A percentile compares a stretch with the other conserved stretches of the same genome.
Evolutionary conservation across 129 eudicot genomes (phyloP).

Genomic region (Sambucus nigra): DNA sequence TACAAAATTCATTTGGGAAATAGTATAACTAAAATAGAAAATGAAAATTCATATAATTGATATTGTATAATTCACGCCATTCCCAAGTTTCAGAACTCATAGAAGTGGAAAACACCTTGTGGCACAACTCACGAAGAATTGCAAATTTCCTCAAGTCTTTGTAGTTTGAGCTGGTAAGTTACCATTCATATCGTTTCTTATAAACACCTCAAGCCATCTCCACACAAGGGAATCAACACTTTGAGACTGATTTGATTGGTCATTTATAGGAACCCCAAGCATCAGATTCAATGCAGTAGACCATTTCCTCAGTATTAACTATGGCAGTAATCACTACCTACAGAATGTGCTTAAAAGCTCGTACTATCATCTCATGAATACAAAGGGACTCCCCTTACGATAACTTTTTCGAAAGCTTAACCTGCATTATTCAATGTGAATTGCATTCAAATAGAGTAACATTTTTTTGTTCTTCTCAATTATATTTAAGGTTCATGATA

Average conservation of each 20-base stretch:
- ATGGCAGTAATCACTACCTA: conserved; percentile 90
- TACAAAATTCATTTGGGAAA: too few species aligned
- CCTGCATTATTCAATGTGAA: conserved; percentile 33
- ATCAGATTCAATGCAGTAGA: conserved; percentile 77
- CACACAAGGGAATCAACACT: conserved; percentile 59
- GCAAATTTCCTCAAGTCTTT: conserved; percentile 89
- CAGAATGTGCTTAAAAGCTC: conserved; percentile 94
- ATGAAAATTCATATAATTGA: conserved; percentile 5
- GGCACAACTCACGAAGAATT: conserved; percentile 92
- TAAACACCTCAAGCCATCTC: conserved; percentile 84
- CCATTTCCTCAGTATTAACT: conserved; percentile 53
- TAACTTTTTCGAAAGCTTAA: conserved; percentile 88
- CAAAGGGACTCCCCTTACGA: conserved; percentile 97
- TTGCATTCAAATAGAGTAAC: background rate
- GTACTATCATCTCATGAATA: conserved; percentile 94
- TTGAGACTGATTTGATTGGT: conserved; percentile 21
- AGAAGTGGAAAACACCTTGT: conserved; percentile 49
- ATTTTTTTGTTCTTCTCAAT: background rate
- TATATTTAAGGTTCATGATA: background rate
- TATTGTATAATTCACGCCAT: background rate
- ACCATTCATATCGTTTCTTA: conserved; percentile 88
- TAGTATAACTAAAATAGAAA: background rate
- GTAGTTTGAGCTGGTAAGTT: conserved; percentile 64
- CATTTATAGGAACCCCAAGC: conserved; percentile 73
- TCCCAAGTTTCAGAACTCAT: background rate